These are phyloP conservation scores for Chimonanthus salicifolius DNA, from an alignment of 164 flowering plant genomes.

Conservation along the genomic window DNA sequence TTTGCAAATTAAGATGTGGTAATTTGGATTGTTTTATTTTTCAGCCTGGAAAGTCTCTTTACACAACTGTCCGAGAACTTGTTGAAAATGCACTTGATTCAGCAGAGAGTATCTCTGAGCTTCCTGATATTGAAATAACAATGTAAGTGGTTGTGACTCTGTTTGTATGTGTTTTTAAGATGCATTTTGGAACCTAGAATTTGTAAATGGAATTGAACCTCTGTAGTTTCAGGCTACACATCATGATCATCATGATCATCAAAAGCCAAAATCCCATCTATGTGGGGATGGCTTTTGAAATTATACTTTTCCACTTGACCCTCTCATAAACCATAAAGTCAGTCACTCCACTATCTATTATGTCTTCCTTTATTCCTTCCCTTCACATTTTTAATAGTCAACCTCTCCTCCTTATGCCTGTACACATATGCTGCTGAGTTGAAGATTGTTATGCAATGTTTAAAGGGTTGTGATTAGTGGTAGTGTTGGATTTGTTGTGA, in stretches of 20 bases:
- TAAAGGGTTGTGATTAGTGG: background rate
- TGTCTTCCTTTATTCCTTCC: no score
- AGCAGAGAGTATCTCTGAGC: constrained; percentile 89
- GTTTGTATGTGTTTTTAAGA: background rate
- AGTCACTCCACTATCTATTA: no score
- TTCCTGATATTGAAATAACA: constrained; percentile 80
- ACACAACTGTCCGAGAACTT: constrained; percentile 94
- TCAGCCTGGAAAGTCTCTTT: constrained; percentile 90
- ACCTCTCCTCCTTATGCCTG: no score
- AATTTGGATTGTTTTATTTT: constrained; percentile 10
- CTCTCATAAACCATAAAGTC: no score
- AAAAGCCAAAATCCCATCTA: no score
- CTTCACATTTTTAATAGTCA: no score
- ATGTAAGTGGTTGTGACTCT: constrained; percentile 45
- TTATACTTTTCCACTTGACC: no score
- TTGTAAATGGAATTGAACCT: no score
- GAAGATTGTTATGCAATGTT: background rate
- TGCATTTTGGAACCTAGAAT: background rate
- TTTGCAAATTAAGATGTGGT: background rate
- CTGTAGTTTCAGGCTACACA: no score
- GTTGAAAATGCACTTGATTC: constrained; percentile 97
- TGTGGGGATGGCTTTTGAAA: no score
- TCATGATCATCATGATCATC: no score
- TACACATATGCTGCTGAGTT: no score
- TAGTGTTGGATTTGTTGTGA: constrained; percentile 8